These are phyloP conservation scores for Dillenia turbinata DNA, from an alignment of 164 flowering plant species.

Conservation along the genomic window DNA sequence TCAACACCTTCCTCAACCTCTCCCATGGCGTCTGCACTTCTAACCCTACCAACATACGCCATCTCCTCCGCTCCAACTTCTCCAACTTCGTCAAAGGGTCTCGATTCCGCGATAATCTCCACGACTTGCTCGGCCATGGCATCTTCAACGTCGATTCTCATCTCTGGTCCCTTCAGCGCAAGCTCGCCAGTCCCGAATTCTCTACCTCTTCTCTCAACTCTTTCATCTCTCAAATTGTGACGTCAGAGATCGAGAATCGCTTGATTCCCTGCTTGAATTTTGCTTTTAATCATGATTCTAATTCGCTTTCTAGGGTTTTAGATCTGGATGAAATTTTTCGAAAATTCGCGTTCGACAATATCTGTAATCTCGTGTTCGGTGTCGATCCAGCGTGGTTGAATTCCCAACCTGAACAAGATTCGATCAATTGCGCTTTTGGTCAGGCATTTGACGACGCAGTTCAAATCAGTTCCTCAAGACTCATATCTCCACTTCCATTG, in stretches of 20 bases:
- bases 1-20: slow-evolving; percentile 24
- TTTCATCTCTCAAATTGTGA: slow-evolving; percentile 29
- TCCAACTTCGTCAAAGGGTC: slow-evolving; percentile 44
- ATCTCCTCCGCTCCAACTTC: slow-evolving; percentile 41
- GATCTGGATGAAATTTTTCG: slow-evolving; percentile 35
- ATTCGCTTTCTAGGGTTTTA: background rate
- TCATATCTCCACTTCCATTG: slow-evolving; percentile 21
- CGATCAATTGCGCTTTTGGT: slow-evolving; percentile 10
- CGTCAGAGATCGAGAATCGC: slow-evolving; percentile 16
- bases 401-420: no score
- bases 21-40: slow-evolving; percentile 35
- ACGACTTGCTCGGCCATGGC: slow-evolving; percentile 42
- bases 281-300: slow-evolving; percentile 5
- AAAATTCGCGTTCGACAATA: slow-evolving; percentile 32
- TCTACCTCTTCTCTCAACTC: slow-evolving; percentile 37
- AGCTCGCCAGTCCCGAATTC: slow-evolving; percentile 47
- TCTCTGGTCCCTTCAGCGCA: slow-evolving; percentile 40
- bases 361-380: slow-evolving; percentile 46
- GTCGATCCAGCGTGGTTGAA: slow-evolving; percentile 24
- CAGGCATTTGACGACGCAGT: slow-evolving; percentile 37
- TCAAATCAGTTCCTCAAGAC: slow-evolving; percentile 15
- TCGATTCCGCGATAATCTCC: slow-evolving; percentile 27
- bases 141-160: slow-evolving; percentile 43
- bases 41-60: slow-evolving; percentile 32
- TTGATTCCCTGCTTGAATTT: slow-evolving; percentile 30